Conservation (phyloP, 2,329 filamentous ascomycete species). For the Trichoderma guizhouense region DNA sequence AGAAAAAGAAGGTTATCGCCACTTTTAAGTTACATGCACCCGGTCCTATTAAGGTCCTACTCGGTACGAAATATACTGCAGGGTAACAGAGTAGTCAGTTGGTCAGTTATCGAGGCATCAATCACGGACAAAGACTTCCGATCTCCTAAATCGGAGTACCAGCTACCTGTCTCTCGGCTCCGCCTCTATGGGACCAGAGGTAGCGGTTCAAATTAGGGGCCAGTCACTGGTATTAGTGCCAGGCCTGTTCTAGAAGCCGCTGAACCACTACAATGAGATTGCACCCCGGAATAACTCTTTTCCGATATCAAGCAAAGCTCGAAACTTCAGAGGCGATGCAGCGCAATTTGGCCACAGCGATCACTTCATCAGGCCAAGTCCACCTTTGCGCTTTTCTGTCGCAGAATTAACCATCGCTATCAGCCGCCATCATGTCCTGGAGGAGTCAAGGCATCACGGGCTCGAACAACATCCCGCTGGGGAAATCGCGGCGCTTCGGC, state of each 20-base stretch:
- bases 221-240: background rate
- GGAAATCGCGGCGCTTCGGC: constrained; percentile 76
- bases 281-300: background rate
- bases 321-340: constrained; percentile 2
- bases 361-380: background rate
- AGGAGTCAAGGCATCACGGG: constrained; percentile 83
- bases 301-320: background rate
- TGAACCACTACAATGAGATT: background rate
- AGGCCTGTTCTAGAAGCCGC: background rate
- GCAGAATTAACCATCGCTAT: background rate
- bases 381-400: background rate
- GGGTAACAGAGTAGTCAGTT: background rate
- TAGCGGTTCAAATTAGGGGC: background rate
- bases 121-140: background rate
- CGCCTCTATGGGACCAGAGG: background rate
- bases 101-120: too few species aligned
- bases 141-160: background rate
- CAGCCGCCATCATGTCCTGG: constrained; percentile 56
- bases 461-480: constrained; percentile 96
- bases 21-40: background rate
- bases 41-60: background rate
- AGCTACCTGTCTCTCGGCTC: background rate
- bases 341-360: constrained; percentile 9
- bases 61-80: background rate
- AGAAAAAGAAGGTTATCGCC: background rate